Evolutionary conservation across 1,139 yeast genomes (phyloP).

Genomic region (Geotrichum klebahnii): DNA sequence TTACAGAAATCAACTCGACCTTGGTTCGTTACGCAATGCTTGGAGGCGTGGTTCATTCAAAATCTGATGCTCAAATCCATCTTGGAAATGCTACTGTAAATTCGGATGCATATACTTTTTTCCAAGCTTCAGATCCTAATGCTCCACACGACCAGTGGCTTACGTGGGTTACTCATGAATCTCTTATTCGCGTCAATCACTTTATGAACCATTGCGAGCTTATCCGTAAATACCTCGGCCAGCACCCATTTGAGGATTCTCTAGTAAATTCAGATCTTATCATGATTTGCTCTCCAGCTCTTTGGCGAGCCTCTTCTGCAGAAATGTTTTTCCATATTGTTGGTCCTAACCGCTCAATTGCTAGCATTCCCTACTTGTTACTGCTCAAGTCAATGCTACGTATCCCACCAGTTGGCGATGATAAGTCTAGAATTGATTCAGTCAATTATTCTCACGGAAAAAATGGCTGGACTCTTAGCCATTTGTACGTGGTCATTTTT

Average conservation of each 20-base stretch:
- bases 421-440: constrained; percentile 4
- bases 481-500: constrained; percentile 30
- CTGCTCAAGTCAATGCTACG: constrained; percentile 36
- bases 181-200: constrained; percentile 33
- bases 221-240: constrained; percentile 27
- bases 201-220: constrained; percentile 32
- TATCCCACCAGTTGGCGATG: constrained; percentile 33
- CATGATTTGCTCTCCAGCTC: constrained; percentile 34
- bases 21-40: constrained; percentile 3
- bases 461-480: constrained; percentile 31
- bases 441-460: constrained; percentile 8
- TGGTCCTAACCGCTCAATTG: constrained; percentile 30
- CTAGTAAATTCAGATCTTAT: constrained; percentile 32
- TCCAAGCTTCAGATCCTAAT: neutral
- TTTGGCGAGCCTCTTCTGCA: constrained; percentile 33
- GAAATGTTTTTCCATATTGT: constrained; percentile 33
- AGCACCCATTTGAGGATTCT: constrained; percentile 28
- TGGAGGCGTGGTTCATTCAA: constrained; percentile 6
- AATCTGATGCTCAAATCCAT: constrained; percentile 4
- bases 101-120: constrained; percentile 10
- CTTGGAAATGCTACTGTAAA: constrained; percentile 13
- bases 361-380: constrained; percentile 33
- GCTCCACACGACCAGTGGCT: constrained; percentile 31
- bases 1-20: neutral
- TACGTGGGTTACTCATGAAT: constrained; percentile 37